Evolutionary conservation across 148 eudicot genomes (phyloP).

Genomic region (Hydrangea macrophylla): DNA sequence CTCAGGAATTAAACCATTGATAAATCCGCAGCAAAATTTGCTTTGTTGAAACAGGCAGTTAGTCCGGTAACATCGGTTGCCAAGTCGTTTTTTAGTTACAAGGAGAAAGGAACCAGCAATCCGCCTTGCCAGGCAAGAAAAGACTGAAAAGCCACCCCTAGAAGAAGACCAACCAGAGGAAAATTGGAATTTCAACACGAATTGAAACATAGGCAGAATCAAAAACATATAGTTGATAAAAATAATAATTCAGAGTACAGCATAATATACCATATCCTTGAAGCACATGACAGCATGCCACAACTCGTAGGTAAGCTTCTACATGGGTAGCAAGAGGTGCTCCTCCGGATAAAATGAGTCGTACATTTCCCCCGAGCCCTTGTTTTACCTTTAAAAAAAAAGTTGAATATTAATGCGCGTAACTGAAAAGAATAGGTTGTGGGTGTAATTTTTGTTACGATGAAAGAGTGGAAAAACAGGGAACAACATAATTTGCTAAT

Average conservation of each 20-base stretch:
- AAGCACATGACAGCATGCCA: constrained; percentile 82
- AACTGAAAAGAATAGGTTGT: neutral
- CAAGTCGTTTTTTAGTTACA: neutral
- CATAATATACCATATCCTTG: constrained; percentile 99
- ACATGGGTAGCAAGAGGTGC: constrained; percentile 96
- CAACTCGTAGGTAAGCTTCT: constrained; percentile 82
- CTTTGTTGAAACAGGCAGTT: neutral
- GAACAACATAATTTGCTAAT: constrained; percentile 1
- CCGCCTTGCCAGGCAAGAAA: neutral
- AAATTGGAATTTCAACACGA: neutral
- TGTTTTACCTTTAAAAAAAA: constrained; percentile 71
- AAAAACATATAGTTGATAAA: neutral
- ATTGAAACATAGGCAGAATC: neutral
- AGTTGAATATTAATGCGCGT: neutral
- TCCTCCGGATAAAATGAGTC: constrained; percentile 92
- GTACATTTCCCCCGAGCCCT: constrained; percentile 82
- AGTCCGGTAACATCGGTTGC: neutral
- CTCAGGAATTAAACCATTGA: neutral
- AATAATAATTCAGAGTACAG: neutral
- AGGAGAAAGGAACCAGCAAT: neutral
- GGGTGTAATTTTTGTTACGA: neutral
- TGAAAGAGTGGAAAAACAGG: neutral
- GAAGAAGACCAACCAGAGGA: neutral
- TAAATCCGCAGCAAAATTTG: neutral
- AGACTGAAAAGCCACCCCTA: neutral